A percentile compares a stretch with the other conserved stretches of the same genome.
Conservation (phyloP, 2,329 filamentous ascomycete genomes). For the Pestalotiopsis sp. region DNA sequence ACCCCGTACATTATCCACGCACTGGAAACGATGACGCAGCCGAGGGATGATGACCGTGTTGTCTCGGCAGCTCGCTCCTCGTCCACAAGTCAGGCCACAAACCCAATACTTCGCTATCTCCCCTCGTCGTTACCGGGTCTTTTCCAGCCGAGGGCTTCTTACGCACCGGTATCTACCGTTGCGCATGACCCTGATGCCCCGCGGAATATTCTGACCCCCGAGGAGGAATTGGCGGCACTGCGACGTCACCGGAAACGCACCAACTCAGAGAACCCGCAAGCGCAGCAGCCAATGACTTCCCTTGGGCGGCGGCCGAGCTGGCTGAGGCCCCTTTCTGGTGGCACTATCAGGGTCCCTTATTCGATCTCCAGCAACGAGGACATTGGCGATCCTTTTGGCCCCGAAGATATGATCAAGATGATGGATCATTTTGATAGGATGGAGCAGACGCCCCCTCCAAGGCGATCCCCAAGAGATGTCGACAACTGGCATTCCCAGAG, state of each 20-base stretch:
- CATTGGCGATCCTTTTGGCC: not conserved
- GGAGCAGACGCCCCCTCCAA: not conserved
- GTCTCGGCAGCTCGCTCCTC: conserved; percentile 19
- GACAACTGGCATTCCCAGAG: conserved; percentile 30
- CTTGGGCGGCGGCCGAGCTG: conserved; percentile 3
- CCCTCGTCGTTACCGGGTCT: conserved; percentile 22
- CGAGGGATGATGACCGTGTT: conserved; percentile 62
- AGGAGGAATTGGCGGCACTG: conserved; percentile 12
- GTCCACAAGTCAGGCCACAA: conserved; percentile 23
- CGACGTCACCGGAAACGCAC: conserved; percentile 8
- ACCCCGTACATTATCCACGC: conserved; percentile 89
- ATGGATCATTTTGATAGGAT: conserved; percentile 3
- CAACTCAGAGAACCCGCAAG: not conserved
- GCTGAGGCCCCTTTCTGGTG: conserved; percentile 2
- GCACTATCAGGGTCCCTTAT: conserved; percentile 1
- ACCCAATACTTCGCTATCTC: conserved; percentile 18
- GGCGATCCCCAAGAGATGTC: conserved; percentile 27
- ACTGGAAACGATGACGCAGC: conserved; percentile 80
- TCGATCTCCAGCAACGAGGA: not conserved
- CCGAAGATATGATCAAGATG: conserved; percentile 6
- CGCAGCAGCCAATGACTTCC: not conserved
- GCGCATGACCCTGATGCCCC: not conserved
- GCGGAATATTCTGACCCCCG: not conserved
- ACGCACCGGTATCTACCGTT: not conserved
- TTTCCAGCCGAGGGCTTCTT: conserved; percentile 16